Evolutionary conservation across 2,329 filamentous ascomycete genomes (phyloP).

Genomic region (Paracamarosporium sp.): DNA sequence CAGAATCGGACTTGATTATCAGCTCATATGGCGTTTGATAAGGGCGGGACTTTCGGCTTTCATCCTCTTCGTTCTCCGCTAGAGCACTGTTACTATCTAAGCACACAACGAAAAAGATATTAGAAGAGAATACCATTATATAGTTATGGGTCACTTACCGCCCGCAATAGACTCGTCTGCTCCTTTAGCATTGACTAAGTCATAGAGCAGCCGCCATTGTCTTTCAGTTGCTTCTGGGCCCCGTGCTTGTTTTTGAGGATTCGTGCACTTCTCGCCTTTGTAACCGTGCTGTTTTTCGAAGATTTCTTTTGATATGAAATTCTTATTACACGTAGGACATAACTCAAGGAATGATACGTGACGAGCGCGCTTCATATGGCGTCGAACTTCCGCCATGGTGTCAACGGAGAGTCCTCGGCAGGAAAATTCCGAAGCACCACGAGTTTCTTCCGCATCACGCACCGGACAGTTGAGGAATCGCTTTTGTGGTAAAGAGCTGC

Average conservation of each 20-base stretch:
- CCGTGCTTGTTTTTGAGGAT: not conserved
- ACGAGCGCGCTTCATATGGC: conserved; percentile 9
- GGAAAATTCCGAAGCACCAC: not conserved
- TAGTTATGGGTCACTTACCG: too few species aligned
- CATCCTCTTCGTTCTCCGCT: too few species aligned
- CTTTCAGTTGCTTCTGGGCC: not conserved
- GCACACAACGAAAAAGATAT: too few species aligned
- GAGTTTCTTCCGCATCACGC: not conserved
- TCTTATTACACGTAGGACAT: conserved; percentile 19
- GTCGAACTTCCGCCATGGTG: conserved; percentile 15
- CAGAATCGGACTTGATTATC: too few species aligned
- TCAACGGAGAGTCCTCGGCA: not conserved
- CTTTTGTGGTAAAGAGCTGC: not conserved
- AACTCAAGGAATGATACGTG: conserved; percentile 16
- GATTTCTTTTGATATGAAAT: conserved; percentile 6
- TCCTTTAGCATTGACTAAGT: not conserved
- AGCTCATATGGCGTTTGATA: too few species aligned
- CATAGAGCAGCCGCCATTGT: not conserved
- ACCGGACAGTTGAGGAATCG: not conserved
- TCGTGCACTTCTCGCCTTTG: conserved; percentile 4
- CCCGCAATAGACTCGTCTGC: not conserved
- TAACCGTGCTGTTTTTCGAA: conserved; percentile 7
- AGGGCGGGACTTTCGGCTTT: too few species aligned
- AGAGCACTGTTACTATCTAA: too few species aligned
- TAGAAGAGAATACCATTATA: not conserved